Percentiles rank a stretch among this genome's conserved stretches.
phyloP scores from a whole-genome alignment of 345 rosid species.

The Bruguiera gymnorhiza region DNA sequence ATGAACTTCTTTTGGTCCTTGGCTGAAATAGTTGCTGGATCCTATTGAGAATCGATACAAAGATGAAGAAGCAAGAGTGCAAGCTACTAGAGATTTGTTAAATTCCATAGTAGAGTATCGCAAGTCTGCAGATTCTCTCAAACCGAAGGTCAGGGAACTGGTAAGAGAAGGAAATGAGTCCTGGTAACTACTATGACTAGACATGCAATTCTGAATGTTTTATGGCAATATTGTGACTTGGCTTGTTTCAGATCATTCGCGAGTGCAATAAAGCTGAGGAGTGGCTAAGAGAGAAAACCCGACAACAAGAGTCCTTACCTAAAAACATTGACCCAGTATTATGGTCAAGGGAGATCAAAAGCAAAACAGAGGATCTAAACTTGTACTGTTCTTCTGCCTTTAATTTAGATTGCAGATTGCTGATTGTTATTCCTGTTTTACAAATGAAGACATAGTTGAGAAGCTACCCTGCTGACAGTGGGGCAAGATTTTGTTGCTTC shows the following conservation, averaged over 20 bases:
- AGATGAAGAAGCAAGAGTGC: conserved; percentile 58
- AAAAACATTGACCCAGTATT: conserved; percentile 49
- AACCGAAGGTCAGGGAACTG: conserved; percentile 44
- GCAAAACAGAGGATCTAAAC: conserved; percentile 47
- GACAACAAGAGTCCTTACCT: conserved; percentile 47
- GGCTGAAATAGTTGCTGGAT: conserved; percentile 49
- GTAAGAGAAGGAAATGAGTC: conserved; percentile 26
- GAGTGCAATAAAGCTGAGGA: conserved; percentile 65
- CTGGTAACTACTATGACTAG: conserved; percentile 4
- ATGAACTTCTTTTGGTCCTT: not conserved
- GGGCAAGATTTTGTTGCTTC: not conserved
- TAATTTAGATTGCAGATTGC: not conserved
- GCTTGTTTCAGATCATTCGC: conserved; percentile 43
- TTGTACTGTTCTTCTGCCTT: conserved; percentile 28
- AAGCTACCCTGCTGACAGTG: not conserved
- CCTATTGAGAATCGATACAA: conserved; percentile 59
- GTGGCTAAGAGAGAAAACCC: conserved; percentile 60
- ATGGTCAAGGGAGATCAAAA: conserved; percentile 60
- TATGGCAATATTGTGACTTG: not conserved
- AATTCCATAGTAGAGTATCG: conserved; percentile 47
- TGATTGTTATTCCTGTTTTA: not conserved
- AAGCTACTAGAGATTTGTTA: conserved; percentile 52
- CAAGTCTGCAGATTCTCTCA: conserved; percentile 45
- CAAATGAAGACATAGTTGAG: not conserved
- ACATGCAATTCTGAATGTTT: not conserved